Evolutionary conservation across 208 protist species (phyloP).

Genomic region (Acanthamoeba quina): DNA sequence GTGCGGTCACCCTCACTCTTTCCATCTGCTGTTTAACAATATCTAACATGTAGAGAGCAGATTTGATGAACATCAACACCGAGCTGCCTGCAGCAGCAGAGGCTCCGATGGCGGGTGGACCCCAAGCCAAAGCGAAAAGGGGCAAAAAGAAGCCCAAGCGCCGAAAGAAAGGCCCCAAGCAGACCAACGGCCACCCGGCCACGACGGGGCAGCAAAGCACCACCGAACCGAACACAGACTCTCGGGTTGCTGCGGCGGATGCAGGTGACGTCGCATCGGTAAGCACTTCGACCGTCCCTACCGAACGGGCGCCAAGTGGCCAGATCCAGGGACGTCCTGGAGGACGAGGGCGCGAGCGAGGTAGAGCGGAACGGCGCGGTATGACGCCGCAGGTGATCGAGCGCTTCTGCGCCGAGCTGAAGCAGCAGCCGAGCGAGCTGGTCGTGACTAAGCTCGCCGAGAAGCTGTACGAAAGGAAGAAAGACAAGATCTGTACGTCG

Average conservation of each 20-base stretch:
- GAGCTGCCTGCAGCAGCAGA: background rate
- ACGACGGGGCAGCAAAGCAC: too few species aligned
- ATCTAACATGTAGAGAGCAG: background rate
- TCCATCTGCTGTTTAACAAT: too few species aligned
- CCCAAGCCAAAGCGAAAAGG: background rate
- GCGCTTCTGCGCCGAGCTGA: background rate
- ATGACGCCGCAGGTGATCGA: background rate
- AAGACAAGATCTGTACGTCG: background rate
- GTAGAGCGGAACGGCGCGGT: background rate
- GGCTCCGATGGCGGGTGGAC: background rate
- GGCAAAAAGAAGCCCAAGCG: background rate
- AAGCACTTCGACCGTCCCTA: background rate
- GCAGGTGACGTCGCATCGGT: background rate
- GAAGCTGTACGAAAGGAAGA: background rate
- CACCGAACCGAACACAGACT: too few species aligned
- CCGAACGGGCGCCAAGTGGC: background rate
- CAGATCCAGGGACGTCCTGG: background rate
- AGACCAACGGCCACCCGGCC: background rate
- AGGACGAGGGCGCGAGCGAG: background rate
- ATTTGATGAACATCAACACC: too few species aligned
- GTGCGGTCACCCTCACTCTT: background rate
- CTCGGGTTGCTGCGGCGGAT: too few species aligned
- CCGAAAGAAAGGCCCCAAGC: background rate
- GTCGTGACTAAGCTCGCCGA: background rate
- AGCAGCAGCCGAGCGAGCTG: background rate